Base-by-base conservation (phyloP, 371 early-diverging fungal species). In the Mucor circinelloides region DNA sequence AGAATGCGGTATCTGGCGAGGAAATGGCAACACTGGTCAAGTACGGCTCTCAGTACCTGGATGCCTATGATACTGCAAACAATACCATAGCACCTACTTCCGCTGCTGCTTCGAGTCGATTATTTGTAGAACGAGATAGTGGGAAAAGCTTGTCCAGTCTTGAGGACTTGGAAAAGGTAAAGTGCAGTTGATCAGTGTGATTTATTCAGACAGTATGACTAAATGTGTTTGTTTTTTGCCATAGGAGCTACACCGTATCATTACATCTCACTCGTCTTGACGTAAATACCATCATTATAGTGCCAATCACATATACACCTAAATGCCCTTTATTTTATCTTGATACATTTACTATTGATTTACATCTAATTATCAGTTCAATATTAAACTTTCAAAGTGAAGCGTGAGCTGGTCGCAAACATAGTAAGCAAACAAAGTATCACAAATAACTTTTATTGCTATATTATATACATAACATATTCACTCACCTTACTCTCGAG, bases 231-330 rank as follows among this genome's bases (percentile, higher is more conserved):
- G 6, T 19, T 2, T 44, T 19, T 17, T 19, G 17, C n/a, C 15
- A 31, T 57, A 76, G 77, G 80, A 80, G 60, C 48, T 80, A 42
- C 77, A 80, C 48, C 75, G 78, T 25, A 80, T 80, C 58, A 72
- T 72, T 31, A 69, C 78, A 38, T 63, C 52, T 46, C 63, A 46
- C 30, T 56, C 60, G 44, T 54, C n/a, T 44, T 50, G 55, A 62
- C 52, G 4, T 1, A 36, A 36, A 36, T 36, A 15, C 13, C 36
- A 36, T 6, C 36, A 13, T n/a, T n/a, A n/a, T n/a, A n/a, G n/a
- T n/a, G n/a, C n/a, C n/a, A n/a, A n/a, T n/a, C 10, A 36, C 36
- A 36, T 12, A 36, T 12, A 36, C 13, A 36, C n/a, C n/a, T n/a
- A n/a, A n/a, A n/a, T n/a, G n/a, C n/a, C n/a, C n/a, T n/a, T n/a